A percentile compares a stretch with the other conserved stretches of the same genome.
Evolutionary conservation across 768 basidiomycete genomes (phyloP).

Genomic region (Clavulina sp.): DNA sequence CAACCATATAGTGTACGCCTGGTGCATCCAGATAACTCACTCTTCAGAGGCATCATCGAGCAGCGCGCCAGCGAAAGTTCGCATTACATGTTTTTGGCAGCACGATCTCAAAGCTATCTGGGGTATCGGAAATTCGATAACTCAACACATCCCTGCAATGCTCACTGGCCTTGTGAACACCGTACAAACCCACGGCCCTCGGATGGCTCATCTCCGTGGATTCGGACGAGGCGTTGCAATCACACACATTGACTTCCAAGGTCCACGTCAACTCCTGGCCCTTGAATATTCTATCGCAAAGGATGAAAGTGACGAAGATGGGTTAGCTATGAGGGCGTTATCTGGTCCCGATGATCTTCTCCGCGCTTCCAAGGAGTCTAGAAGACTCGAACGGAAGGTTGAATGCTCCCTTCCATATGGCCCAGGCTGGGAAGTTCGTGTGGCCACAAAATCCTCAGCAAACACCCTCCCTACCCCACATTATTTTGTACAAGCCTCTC

Average conservation of each 20-base stretch:
- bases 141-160: conserved; percentile 77
- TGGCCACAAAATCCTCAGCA: conserved; percentile 56
- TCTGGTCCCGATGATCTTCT: conserved; percentile 43
- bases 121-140: conserved; percentile 54
- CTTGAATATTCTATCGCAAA: conserved; percentile 67
- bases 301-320: conserved; percentile 39
- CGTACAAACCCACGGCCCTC: conserved; percentile 55
- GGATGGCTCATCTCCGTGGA: conserved; percentile 55
- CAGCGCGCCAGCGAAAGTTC: conserved; percentile 28
- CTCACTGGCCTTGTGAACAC: conserved; percentile 63
- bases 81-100: conserved; percentile 88
- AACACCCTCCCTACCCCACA: conserved; percentile 54
- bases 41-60: conserved; percentile 14
- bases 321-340: conserved; percentile 12
- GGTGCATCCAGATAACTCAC: conserved; percentile 69
- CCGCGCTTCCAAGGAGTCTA: conserved; percentile 43
- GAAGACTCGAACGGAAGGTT: conserved; percentile 53
- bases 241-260: conserved; percentile 60
- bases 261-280: conserved; percentile 65
- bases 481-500: conserved; percentile 32
- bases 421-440: conserved; percentile 77
- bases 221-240: conserved; percentile 73
- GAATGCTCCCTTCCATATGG: conserved; percentile 62
- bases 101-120: conserved; percentile 80
- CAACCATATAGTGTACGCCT: conserved; percentile 50